Evolutionary conservation across 2,329 filamentous ascomycete species (phyloP), one percentile per base, ranked within the genome.

Genomic region (Trichoderma aggressivum): DNA sequence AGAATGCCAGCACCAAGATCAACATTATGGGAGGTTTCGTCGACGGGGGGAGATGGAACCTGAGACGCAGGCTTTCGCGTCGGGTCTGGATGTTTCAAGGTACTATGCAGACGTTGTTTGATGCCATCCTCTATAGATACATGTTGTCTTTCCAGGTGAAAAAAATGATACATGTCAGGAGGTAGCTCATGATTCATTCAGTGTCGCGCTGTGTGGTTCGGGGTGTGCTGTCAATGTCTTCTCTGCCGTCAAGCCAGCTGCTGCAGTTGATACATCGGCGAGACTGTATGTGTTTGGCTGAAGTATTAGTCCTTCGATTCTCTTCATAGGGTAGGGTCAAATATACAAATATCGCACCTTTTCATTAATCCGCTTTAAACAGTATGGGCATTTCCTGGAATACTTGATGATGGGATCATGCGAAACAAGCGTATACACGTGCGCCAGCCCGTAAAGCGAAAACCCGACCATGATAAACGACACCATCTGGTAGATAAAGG

Each of bases 351-450:
- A 0, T 30, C 82, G 76, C 70, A 89, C 90, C 85, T 90, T 89
- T 65, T 88, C 86, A 75, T 86, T 90, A 71, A 92, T 88, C 28
- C 81, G 82, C 79, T 90, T 89, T 72, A 86, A 83, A 77, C 90
- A 92, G 76, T 91, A 93, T 76, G 83, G 86, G 81, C 91, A 94
- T 80, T 89, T 91, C 66, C 89, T 84, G 30, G 87, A 88, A 74
- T 87, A 88, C 82, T 92, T 93, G 78, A 93, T 91, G 73, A 93
- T 90, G 16, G 88, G 87, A 66, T 93, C 90, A 12, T 86, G 84
- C 14, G 87, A 88, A 12, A 89, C 77, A 73, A 83, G 84, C 75
- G 89, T 88, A 77, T 92, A 93, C 50, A 88, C 56, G 63, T 85
- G 84, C 1, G 90, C 91, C 32, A 93, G 83, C 0, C 84, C 81